Evolutionary conservation across 2,329 filamentous ascomycete genomes (phyloP).

Genomic region (Talaromyces atroroseus): DNA sequence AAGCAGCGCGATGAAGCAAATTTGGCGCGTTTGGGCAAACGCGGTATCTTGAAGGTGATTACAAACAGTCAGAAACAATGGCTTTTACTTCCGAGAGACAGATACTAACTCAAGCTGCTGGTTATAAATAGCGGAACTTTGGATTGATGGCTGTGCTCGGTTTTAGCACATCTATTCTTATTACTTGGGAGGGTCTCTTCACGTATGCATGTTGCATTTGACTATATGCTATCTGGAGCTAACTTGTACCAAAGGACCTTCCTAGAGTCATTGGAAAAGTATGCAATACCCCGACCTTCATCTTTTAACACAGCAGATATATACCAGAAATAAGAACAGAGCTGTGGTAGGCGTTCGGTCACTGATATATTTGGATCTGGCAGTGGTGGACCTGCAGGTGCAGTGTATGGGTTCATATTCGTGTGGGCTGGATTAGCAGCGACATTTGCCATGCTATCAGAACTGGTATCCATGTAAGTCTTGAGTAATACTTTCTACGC

Average conservation of each 20-base stretch:
- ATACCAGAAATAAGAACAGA: not conserved
- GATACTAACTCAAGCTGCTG: not conserved
- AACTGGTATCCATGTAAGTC: conserved; percentile 11
- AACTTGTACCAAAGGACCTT: conserved; percentile 1
- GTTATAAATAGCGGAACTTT: conserved; percentile 3
- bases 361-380: not conserved
- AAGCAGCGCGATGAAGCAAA: conserved; percentile 36
- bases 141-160: conserved; percentile 8
- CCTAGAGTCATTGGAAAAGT: conserved; percentile 5
- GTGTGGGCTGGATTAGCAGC: conserved; percentile 9
- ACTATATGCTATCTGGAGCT: not conserved
- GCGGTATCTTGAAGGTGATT: conserved; percentile 42
- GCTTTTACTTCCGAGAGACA: not conserved
- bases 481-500: not conserved
- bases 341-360: not conserved
- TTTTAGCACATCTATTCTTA: conserved; percentile 10
- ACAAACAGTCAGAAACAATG: not conserved
- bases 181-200: conserved; percentile 8
- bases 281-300: not conserved
- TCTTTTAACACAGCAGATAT: not conserved
- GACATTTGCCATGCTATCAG: conserved; percentile 6
- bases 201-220: not conserved
- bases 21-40: conserved; percentile 48
- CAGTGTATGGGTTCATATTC: conserved; percentile 9
- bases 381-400: conserved; percentile 10